These are phyloP conservation scores for Coemansia sp. DNA, from an alignment of 192 early-diverging fungal species.

Conservation along the genomic window DNA sequence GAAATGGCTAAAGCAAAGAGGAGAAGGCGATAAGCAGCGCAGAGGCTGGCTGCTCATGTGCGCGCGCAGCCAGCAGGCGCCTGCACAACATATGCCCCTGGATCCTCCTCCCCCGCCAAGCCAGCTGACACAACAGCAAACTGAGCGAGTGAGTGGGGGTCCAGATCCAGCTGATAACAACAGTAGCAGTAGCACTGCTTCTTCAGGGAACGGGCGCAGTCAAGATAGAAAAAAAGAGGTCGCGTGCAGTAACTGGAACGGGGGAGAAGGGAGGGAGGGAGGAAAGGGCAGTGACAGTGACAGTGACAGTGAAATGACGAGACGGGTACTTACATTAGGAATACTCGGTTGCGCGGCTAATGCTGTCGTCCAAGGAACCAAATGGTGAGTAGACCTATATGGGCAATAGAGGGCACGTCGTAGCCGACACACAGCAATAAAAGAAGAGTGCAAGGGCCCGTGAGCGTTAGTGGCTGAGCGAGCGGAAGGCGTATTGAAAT, in stretches of 20 bases:
- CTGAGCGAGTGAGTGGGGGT: neutral
- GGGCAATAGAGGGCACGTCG: neutral
- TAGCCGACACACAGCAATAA: neutral
- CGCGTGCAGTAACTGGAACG: neutral
- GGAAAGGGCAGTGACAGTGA: neutral
- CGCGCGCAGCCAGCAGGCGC: neutral
- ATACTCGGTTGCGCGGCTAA: neutral
- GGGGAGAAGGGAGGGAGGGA: neutral
- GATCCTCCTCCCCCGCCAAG: neutral
- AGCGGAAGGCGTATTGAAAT: neutral
- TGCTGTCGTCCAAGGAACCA: neutral
- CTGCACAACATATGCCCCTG: neutral
- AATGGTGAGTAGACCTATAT: neutral
- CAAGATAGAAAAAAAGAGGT: slow-evolving; percentile 1
- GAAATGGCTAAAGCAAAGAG: slow-evolving; percentile 2
- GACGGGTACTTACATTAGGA: neutral
- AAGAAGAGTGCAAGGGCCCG: neutral
- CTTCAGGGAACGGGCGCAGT: slow-evolving; percentile 3
- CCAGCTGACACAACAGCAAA: slow-evolving; percentile 4
- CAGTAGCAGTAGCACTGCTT: slow-evolving; percentile 1
- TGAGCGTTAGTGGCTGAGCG: neutral
- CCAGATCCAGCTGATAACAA: neutral
- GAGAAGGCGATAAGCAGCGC: neutral
- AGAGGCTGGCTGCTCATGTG: slow-evolving; percentile 3
- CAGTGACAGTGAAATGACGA: neutral